Conservation (phyloP, 1,284 basidiomycete species). For the Cryptococcus jaspeensis region DNA sequence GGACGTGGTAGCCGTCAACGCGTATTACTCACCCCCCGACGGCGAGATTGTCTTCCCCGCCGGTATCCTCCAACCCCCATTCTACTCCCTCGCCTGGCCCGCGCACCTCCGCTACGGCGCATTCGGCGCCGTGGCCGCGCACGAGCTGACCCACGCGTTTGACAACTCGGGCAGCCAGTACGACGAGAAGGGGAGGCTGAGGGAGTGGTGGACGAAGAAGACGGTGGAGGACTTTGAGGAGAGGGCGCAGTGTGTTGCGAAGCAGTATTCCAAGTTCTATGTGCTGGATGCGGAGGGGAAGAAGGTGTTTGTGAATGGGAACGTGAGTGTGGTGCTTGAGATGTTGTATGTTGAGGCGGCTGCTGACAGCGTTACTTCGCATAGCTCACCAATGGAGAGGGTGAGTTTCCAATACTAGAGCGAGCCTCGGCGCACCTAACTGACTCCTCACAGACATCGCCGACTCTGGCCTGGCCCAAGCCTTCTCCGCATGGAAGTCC, state of each 20-base stretch:
- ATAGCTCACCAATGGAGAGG: slow-evolving; percentile 69
- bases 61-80: slow-evolving; percentile 88
- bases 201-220: slow-evolving; percentile 72
- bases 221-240: slow-evolving; percentile 81
- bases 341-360: not conserved
- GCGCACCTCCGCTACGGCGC: slow-evolving; percentile 86
- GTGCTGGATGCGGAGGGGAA: slow-evolving; percentile 82
- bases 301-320: slow-evolving; percentile 77
- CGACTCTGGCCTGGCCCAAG: slow-evolving; percentile 79
- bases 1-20: slow-evolving; percentile 38
- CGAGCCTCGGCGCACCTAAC: not conserved
- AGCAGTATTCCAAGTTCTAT: slow-evolving; percentile 82
- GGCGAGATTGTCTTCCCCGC: slow-evolving; percentile 92
- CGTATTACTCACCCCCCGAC: slow-evolving; percentile 46
- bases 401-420: slow-evolving; percentile 9
- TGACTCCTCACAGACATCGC: slow-evolving; percentile 63
- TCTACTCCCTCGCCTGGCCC: slow-evolving; percentile 81
- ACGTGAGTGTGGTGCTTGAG: slow-evolving; percentile 49
- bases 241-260: slow-evolving; percentile 80
- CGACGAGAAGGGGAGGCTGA: slow-evolving; percentile 56
- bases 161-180: slow-evolving; percentile 75
- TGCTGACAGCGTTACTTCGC: slow-evolving; percentile 4
- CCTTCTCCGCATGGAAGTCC: slow-evolving; percentile 81
- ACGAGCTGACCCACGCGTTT: slow-evolving; percentile 89
- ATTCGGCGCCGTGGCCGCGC: slow-evolving; percentile 83